phyloP scores from a whole-genome alignment of 2,329 filamentous ascomycete species.

The Rhynchosporium graminicola region DNA sequence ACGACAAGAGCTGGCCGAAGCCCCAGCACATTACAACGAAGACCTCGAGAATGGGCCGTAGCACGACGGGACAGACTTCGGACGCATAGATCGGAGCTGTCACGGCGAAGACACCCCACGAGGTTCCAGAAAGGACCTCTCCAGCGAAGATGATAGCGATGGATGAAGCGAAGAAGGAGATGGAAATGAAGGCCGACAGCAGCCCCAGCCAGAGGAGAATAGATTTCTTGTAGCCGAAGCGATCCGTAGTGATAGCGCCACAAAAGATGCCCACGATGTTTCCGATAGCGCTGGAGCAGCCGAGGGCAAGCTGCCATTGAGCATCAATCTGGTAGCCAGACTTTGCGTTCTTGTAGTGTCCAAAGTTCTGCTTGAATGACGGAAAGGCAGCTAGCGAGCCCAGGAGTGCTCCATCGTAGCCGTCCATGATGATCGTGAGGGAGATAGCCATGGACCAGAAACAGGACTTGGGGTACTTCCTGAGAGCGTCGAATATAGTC shows the following conservation, averaged over 20 bases:
- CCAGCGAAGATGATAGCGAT: neutral
- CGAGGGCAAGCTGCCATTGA: neutral
- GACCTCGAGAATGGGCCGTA: neutral
- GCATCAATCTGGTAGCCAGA: neutral
- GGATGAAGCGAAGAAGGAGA: neutral
- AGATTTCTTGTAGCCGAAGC: neutral
- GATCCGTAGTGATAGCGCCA: neutral
- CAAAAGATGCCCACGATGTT: neutral
- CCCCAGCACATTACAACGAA: conserved; percentile 46
- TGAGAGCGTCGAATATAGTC: neutral
- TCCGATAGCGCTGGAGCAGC: neutral
- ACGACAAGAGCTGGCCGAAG: conserved; percentile 50
- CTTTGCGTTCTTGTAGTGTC: neutral
- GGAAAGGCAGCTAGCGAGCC: neutral
- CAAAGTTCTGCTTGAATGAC: neutral
- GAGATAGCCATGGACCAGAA: neutral
- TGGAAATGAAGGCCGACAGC: neutral
- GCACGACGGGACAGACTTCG: neutral
- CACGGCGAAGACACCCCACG: neutral
- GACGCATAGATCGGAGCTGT: conserved; percentile 1
- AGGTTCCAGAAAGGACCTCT: neutral
- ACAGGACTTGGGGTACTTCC: neutral
- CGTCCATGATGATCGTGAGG: neutral
- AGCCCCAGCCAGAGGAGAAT: neutral
- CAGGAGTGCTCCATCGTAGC: neutral